Percentiles rank a stretch among this genome's conserved stretches.
phyloP scores from a whole-genome alignment of 495 filamentous ascomycete genomes.

The Talaromyces adpressus region DNA sequence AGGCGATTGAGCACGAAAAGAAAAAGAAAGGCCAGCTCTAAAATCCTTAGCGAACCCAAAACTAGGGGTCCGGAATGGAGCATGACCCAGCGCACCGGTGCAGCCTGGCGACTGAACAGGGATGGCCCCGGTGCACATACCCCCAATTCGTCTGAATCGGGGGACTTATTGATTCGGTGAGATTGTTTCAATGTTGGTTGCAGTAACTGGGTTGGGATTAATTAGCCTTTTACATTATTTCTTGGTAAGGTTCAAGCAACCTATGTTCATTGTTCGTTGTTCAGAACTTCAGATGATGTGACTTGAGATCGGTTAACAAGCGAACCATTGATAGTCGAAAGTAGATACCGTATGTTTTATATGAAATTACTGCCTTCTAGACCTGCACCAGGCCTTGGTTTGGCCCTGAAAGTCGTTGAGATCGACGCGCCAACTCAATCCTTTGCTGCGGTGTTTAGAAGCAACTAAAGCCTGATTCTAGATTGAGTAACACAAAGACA shows the following conservation, averaged over 20 bases:
- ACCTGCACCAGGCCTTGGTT: neutral
- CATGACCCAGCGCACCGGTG: neutral
- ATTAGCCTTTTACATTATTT: neutral
- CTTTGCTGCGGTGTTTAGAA: neutral
- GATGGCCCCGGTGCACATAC: neutral
- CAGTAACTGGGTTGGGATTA: neutral
- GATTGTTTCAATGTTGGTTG: neutral
- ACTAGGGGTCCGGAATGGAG: neutral
- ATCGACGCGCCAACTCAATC: neutral
- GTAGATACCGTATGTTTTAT: neutral
- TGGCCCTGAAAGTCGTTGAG: neutral
- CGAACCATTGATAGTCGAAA: neutral
- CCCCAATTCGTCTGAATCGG: neutral
- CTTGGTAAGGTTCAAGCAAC: too few species aligned
- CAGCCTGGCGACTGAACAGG: neutral
- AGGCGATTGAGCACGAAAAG: neutral
- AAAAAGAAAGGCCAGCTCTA: neutral
- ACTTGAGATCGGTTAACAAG: neutral
- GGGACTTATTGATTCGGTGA: neutral
- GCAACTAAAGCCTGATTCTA: neutral
- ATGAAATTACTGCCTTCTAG: neutral
- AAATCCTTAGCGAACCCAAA: neutral
- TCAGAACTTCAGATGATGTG: neutral
- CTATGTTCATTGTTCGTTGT: neutral
- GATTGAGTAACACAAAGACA: neutral